phyloP scores from a whole-genome alignment of 257 asterid genomes.

The Forsythia viridissima region DNA sequence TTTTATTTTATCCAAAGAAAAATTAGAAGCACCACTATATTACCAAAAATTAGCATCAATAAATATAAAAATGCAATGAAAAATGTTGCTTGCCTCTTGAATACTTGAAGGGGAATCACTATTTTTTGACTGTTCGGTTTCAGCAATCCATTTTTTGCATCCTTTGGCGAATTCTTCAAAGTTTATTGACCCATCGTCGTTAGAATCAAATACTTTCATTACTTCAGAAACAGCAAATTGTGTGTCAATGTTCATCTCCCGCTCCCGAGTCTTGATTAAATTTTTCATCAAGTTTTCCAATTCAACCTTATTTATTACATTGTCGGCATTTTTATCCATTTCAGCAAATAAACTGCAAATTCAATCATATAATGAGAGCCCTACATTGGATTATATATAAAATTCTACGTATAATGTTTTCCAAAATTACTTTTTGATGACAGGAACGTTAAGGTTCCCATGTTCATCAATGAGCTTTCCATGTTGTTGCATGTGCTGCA shows the following conservation, averaged over 20 bases:
- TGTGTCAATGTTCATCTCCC: constrained; percentile 28
- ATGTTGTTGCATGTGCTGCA: constrained; percentile 35
- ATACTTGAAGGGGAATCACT: constrained; percentile 22
- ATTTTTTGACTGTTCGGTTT: constrained; percentile 14
- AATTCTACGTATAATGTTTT: background rate
- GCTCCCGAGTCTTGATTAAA: constrained; percentile 34
- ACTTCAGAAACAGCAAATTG: constrained; percentile 38
- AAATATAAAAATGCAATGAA: background rate
- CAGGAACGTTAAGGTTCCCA: constrained; percentile 36
- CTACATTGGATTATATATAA: background rate
- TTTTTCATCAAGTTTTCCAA: constrained; percentile 38
- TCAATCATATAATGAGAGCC: background rate
- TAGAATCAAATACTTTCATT: constrained; percentile 35
- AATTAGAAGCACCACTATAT: background rate
- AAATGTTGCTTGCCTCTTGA: constrained; percentile 35
- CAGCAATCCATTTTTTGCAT: constrained; percentile 43
- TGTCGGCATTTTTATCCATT: constrained; percentile 38
- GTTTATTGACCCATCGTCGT: constrained; percentile 25
- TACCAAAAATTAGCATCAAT: background rate
- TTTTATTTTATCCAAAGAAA: too few relatives aligned
- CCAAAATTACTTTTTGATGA: constrained; percentile 31
- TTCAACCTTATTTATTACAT: constrained; percentile 30
- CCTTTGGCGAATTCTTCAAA: constrained; percentile 46
- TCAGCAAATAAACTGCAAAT: constrained; percentile 43
- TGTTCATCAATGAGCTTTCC: constrained; percentile 40